Evolutionary conservation across 768 basidiomycete genomes (phyloP).

Genomic region (Mycena chlorophos): DNA sequence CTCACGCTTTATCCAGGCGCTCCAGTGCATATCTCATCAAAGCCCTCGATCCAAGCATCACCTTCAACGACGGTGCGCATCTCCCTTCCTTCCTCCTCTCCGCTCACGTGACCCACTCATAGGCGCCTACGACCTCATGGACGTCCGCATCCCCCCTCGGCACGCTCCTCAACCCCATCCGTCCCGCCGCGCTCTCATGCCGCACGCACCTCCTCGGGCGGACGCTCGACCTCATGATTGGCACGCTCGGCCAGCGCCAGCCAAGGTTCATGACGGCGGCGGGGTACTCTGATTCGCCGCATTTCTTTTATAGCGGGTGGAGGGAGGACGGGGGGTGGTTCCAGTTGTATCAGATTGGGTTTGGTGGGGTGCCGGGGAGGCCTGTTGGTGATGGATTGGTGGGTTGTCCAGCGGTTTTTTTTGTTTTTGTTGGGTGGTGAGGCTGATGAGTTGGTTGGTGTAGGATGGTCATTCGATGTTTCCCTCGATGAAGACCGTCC

Average conservation of each 20-base stretch:
- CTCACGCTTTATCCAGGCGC: conserved; percentile 9
- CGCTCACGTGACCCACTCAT: neutral
- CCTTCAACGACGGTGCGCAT: conserved; percentile 28
- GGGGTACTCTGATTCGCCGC: conserved; percentile 32
- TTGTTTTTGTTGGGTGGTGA: too few relatives aligned
- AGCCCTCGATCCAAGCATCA: conserved; percentile 31
- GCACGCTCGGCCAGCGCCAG: conserved; percentile 29
- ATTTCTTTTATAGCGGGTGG: conserved; percentile 33
- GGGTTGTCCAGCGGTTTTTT: too few relatives aligned
- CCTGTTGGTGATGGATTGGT: conserved; percentile 17
- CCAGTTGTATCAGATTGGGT: conserved; percentile 33
- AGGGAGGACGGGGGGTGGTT: conserved; percentile 29
- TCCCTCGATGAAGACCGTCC: conserved; percentile 34
- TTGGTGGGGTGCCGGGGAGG: conserved; percentile 23
- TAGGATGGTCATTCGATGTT: conserved; percentile 32
- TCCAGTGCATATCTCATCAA: conserved; percentile 29
- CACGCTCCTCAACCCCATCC: conserved; percentile 30
- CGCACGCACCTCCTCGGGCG: conserved; percentile 32
- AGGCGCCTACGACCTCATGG: conserved; percentile 32
- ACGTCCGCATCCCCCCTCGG: conserved; percentile 30
- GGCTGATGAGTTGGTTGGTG: too few relatives aligned
- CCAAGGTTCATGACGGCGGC: conserved; percentile 31
- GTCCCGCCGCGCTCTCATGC: conserved; percentile 32
- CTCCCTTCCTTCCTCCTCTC: neutral
- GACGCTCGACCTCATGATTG: conserved; percentile 29